These are phyloP conservation scores for Amanita inopinata DNA, from an alignment of 768 basidiomycete species.

Conservation along the genomic window DNA sequence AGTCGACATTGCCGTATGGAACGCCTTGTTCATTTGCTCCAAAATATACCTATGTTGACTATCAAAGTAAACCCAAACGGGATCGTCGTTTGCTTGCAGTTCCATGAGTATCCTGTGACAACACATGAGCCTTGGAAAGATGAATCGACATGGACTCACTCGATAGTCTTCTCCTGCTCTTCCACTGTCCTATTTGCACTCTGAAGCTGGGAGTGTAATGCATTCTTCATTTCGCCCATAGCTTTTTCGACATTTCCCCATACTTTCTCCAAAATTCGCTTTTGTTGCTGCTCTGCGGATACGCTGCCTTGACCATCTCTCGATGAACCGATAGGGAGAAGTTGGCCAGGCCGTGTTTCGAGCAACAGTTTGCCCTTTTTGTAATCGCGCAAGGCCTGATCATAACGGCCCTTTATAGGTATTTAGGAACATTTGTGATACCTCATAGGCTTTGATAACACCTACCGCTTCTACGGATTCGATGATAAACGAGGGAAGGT, in stretches of 20 bases:
- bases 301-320: conserved; percentile 22
- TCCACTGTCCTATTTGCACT: conserved; percentile 75
- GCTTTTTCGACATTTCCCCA: conserved; percentile 94
- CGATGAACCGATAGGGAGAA: conserved; percentile 63
- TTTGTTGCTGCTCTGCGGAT: conserved; percentile 68
- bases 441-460: conserved; percentile 2
- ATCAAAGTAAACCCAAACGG: conserved; percentile 94
- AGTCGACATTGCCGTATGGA: conserved; percentile 37
- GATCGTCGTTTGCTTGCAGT: conserved; percentile 78
- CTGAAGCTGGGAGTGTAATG: conserved; percentile 68
- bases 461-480: conserved; percentile 84
- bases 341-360: conserved; percentile 81
- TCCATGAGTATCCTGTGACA: conserved; percentile 72
- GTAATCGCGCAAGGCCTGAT: conserved; percentile 89
- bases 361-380: conserved; percentile 92
- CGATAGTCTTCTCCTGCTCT: conserved; percentile 94
- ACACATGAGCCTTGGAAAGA: conserved; percentile 8
- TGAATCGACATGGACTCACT: conserved; percentile 40
- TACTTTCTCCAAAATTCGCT: conserved; percentile 89
- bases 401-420: conserved; percentile 71
- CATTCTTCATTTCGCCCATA: conserved; percentile 82
- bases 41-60: conserved; percentile 84
- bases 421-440: neutral
- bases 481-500: conserved; percentile 83
- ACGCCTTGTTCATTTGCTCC: conserved; percentile 59